Percentiles rank a stretch among this genome's conserved stretches.
These are phyloP conservation scores for Heimioporus retisporus DNA, from an alignment of 1,284 basidiomycete species.

Conservation along the genomic window DNA sequence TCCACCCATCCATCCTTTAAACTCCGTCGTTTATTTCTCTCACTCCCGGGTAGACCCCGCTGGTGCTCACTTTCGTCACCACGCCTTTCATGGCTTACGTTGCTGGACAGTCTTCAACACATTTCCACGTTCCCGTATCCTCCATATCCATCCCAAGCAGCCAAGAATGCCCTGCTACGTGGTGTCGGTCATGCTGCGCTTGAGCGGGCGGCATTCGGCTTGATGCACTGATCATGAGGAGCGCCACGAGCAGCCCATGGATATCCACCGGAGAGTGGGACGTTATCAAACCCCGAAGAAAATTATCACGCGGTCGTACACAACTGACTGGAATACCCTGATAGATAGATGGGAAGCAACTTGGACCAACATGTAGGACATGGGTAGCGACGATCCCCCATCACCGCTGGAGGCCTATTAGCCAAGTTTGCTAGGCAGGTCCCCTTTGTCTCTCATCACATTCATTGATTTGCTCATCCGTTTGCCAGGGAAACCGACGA, in stretches of 20 bases:
- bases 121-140: constrained; percentile 69
- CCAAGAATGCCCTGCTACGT: constrained; percentile 65
- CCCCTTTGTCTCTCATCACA: no score
- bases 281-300: constrained; percentile 73
- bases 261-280: constrained; percentile 90
- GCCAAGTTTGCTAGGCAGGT: constrained; percentile 58
- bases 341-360: constrained; percentile 81
- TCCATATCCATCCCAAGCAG: constrained; percentile 56
- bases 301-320: constrained; percentile 59
- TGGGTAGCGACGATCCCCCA: constrained; percentile 61
- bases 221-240: constrained; percentile 79
- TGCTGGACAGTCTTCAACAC: constrained; percentile 86
- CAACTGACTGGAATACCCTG: constrained; percentile 87
- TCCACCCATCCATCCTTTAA: constrained; percentile 56
- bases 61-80: constrained; percentile 68
- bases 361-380: constrained; percentile 50
- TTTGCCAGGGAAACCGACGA: constrained; percentile 84
- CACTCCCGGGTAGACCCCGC: constrained; percentile 56
- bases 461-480: no score
- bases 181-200: constrained; percentile 72
- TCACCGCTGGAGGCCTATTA: constrained; percentile 97
- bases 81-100: constrained; percentile 80
- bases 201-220: constrained; percentile 80
- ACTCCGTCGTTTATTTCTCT: constrained; percentile 65
- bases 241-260: constrained; percentile 85